Base-by-base conservation (phyloP, 352 stramenopile species). In the Bremia lactucae region DNA sequence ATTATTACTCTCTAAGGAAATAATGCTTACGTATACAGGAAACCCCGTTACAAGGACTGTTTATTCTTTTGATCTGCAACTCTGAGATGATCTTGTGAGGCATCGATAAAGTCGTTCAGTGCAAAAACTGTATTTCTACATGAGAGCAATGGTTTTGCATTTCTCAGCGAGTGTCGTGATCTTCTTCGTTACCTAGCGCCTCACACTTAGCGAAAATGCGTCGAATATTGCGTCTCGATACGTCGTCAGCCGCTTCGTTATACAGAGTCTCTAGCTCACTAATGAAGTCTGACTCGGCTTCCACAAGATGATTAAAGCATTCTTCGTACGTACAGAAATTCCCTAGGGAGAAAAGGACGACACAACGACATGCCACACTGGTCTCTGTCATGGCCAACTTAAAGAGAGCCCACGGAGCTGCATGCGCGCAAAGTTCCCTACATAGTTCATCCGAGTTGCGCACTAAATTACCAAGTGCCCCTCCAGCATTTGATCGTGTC, bases 401-500 rank as follows among this genome's bases (percentile, higher is more conserved):
- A 2, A 95, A 74, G 0, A 97, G 66, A 34, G 76, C 60, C 15
- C 55, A 58, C 1, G 81, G 83, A 0, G 81, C 81, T 21, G n/a
- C n/a, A n/a, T n/a, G n/a, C n/a, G n/a, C n/a, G n/a, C 80, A 87
- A 2, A 97, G 65, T 0, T 77, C 77, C 1, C 15, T 44, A 20
- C 72, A 88, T 0, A 97, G 63, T 10, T 68, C 44, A 21, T 80
- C 67, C 9, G 81, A 92, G 55, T 97, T 96, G 11, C 91, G 74
- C 8, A 96, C 77, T 8, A 97, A 65, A 53, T 97, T 97, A 6
- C 90, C 89, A 1, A 97, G 65, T 4, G 90, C 87, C 0, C 87
- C n/a, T 21, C 74, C 85, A 11, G 90, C 90, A 55, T 97, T 97
- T 1, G 87, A 94, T 5, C 89, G 64, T 4, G 86, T 96, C 39